Conservation (phyloP, 2,329 filamentous ascomycete species). For the Pyrenochaeta sp. region DNA sequence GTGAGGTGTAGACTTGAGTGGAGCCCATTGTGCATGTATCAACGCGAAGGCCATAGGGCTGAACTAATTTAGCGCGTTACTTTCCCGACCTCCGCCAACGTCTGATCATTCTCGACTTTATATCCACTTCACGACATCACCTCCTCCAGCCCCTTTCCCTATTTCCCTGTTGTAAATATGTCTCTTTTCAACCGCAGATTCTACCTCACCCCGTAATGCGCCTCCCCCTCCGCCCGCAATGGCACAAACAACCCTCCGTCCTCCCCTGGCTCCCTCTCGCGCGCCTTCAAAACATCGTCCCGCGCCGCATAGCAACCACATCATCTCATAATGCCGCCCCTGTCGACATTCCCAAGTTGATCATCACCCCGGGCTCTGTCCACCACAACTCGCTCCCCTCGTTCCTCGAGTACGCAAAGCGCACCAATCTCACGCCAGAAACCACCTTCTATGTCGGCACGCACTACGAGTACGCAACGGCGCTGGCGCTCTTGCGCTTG, state of each 20-base stretch:
- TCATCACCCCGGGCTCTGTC: conserved; percentile 37
- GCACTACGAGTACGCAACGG: conserved; percentile 76
- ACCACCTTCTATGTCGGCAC: conserved; percentile 75
- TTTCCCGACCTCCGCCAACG: conserved; percentile 27
- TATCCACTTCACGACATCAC: too few relatives aligned
- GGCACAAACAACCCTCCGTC: conserved; percentile 23
- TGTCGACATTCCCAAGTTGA: conserved; percentile 35
- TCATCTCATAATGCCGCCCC: conserved; percentile 31
- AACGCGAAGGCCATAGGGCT: conserved; percentile 18
- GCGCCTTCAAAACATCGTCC: conserved; percentile 29
- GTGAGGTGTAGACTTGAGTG: too few relatives aligned
- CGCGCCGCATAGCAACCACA: conserved; percentile 38
- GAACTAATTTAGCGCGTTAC: conserved; percentile 26
- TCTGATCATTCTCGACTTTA: conserved; percentile 6
- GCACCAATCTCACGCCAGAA: conserved; percentile 61
- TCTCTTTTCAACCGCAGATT: background rate
- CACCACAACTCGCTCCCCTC: conserved; percentile 69
- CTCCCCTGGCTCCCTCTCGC: conserved; percentile 30
- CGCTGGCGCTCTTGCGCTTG: conserved; percentile 62
- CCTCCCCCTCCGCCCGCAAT: conserved; percentile 30
- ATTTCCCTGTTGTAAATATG: conserved; percentile 31
- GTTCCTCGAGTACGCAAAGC: conserved; percentile 70
- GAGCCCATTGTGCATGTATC: too few relatives aligned
- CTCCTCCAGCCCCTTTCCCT: too few relatives aligned
- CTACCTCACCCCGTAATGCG: conserved; percentile 36